Conservation (phyloP, 73 alveolate species). For the Paramecium primaurelia region DNA sequence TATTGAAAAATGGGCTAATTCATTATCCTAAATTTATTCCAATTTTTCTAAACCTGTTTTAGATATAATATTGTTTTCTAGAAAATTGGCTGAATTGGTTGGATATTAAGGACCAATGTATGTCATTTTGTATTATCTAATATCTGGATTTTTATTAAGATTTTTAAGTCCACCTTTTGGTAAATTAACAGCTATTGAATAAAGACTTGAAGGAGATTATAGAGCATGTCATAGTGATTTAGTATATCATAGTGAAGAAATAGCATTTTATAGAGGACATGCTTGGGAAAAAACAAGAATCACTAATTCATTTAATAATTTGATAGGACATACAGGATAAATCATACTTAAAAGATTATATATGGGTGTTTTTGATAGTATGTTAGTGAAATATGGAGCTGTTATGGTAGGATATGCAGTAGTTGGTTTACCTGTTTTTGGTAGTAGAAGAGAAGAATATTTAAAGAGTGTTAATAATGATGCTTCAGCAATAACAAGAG, state of each 20-base stretch:
- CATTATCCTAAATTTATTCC: slow-evolving; percentile 76
- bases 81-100: slow-evolving; percentile 84
- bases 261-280: slow-evolving; percentile 87
- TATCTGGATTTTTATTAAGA: slow-evolving; percentile 78
- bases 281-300: slow-evolving; percentile 83
- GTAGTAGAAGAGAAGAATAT: slow-evolving; percentile 74
- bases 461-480: slow-evolving; percentile 69
- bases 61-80: slow-evolving; percentile 85
- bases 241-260: slow-evolving; percentile 85
- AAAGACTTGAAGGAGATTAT: slow-evolving; percentile 88
- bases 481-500: slow-evolving; percentile 82
- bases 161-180: slow-evolving; percentile 90
- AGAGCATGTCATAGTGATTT: slow-evolving; percentile 85
- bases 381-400: slow-evolving; percentile 94
- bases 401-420: slow-evolving; percentile 89
- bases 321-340: slow-evolving; percentile 69
- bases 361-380: slow-evolving; percentile 92
- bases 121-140: slow-evolving; percentile 64
- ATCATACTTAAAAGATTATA: slow-evolving; percentile 72
- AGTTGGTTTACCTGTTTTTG: slow-evolving; percentile 94
- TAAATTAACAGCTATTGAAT: slow-evolving; percentile 79
- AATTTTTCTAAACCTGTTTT: slow-evolving; percentile 87
- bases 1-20: slow-evolving; percentile 86
- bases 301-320: slow-evolving; percentile 64
- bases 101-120: slow-evolving; percentile 90